Conservation (phyloP, 306 rosid genomes). For the Trichosanthes truncata region DNA sequence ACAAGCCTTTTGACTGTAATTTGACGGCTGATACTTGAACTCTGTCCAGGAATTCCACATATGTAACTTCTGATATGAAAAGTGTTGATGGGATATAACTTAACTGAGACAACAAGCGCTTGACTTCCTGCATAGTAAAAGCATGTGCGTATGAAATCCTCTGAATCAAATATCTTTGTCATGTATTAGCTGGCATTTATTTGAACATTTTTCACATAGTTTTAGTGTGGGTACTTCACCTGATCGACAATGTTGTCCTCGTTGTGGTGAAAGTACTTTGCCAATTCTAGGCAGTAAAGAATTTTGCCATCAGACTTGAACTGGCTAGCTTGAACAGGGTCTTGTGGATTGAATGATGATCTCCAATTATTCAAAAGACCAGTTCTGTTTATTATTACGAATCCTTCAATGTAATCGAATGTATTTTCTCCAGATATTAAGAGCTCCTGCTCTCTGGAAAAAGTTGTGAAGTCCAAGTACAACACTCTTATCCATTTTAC, state of each 20-base stretch:
- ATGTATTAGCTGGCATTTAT: background rate
- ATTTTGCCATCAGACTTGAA: conserved; percentile 85
- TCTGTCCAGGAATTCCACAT: conserved; percentile 73
- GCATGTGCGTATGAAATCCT: conserved; percentile 4
- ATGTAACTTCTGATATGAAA: conserved; percentile 63
- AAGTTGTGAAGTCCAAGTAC: conserved; percentile 39
- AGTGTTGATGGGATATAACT: conserved; percentile 74
- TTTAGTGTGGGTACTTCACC: conserved; percentile 30
- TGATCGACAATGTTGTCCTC: conserved; percentile 28
- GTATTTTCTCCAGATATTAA: conserved; percentile 45
- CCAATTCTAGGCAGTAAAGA: conserved; percentile 81
- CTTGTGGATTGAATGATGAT: conserved; percentile 81
- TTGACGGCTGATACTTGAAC: conserved; percentile 81
- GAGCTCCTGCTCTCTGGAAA: conserved; percentile 70
- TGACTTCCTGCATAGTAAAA: conserved; percentile 53
- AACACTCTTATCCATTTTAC: conserved; percentile 74
- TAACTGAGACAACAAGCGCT: conserved; percentile 30
- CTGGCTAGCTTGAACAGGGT: conserved; percentile 73
- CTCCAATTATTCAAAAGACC: conserved; percentile 91
- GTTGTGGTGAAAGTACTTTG: conserved; percentile 58
- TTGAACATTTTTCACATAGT: background rate
- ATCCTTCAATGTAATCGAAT: conserved; percentile 85
- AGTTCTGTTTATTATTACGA: conserved; percentile 86
- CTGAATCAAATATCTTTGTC: background rate
- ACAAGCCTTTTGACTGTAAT: conserved; percentile 76